Evolutionary conservation across 2,329 filamentous ascomycete genomes (phyloP).

Genomic region (Zalaria sp.): DNA sequence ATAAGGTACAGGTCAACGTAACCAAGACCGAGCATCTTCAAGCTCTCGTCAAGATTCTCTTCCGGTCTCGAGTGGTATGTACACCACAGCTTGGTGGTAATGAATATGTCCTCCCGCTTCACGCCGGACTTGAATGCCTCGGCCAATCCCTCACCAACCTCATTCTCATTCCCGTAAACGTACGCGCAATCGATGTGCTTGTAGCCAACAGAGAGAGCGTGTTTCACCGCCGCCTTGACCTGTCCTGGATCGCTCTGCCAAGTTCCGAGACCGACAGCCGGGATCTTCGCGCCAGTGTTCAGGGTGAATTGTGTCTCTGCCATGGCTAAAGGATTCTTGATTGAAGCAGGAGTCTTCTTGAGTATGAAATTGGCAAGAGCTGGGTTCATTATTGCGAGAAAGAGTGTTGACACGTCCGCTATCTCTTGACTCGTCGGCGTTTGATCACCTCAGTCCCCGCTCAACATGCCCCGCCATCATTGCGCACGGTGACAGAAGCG

Average conservation of each 20-base stretch:
- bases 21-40: constrained; percentile 60
- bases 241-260: constrained; percentile 28
- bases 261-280: constrained; percentile 23
- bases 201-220: constrained; percentile 35
- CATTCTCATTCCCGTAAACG: constrained; percentile 69
- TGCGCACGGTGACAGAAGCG: too few species aligned
- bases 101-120: constrained; percentile 66
- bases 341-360: constrained; percentile 13
- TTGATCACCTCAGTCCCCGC: constrained; percentile 1
- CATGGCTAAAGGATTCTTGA: constrained; percentile 15
- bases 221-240: constrained; percentile 32
- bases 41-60: constrained; percentile 55
- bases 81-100: constrained; percentile 77
- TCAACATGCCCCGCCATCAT: not conserved
- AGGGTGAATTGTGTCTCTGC: constrained; percentile 18
- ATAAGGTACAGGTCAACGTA: constrained; percentile 73
- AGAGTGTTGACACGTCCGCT: not conserved
- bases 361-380: constrained; percentile 17
- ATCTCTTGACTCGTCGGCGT: constrained; percentile 1
- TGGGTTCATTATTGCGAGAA: constrained; percentile 12
- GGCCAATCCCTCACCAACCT: constrained; percentile 65
- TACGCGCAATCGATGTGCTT: constrained; percentile 55
- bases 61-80: constrained; percentile 61
- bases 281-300: constrained; percentile 24
- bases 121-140: constrained; percentile 54